Percentiles rank a stretch among this genome's conserved stretches.
Conservation (phyloP, 148 eudicot genomes). For the Amaranthus palmeri region DNA sequence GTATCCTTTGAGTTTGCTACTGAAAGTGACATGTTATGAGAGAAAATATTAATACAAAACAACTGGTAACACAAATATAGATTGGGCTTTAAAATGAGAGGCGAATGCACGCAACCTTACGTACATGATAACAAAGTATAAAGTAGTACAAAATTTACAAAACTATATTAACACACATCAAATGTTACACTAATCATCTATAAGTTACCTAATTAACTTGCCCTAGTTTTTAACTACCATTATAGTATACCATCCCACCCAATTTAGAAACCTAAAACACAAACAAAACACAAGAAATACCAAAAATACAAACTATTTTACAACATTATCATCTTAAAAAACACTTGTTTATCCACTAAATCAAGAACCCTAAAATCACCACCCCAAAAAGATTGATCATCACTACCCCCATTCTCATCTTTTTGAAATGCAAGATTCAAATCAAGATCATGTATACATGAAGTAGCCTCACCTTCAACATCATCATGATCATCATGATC, state of each 20-base stretch:
- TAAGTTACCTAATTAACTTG: neutral
- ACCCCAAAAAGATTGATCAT: slow-evolving; percentile 11
- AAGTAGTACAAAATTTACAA: slow-evolving; percentile 17
- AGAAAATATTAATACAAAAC: too few species aligned
- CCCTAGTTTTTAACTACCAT: slow-evolving; percentile 2
- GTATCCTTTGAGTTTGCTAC: too few species aligned
- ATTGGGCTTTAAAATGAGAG: too few species aligned
- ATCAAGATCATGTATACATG: slow-evolving; percentile 34
- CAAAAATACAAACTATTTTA: slow-evolving; percentile 5
- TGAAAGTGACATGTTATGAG: too few species aligned
- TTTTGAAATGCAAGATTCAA: slow-evolving; percentile 43
- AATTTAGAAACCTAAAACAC: neutral
- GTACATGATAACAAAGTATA: neutral
- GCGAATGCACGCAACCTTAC: neutral
- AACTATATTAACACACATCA: slow-evolving; percentile 21
- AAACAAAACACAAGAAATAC: neutral
- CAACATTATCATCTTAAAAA: slow-evolving; percentile 36
- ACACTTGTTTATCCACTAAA: slow-evolving; percentile 48
- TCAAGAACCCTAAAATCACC: slow-evolving; percentile 34
- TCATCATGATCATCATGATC: slow-evolving; percentile 11
- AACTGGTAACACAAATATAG: neutral
- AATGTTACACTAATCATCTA: slow-evolving; percentile 18
- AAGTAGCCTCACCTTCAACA: slow-evolving; percentile 17
- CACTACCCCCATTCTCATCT: slow-evolving; percentile 19
- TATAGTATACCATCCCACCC: slow-evolving; percentile 35